These are phyloP conservation scores for Mitragyna speciosa DNA, from an alignment of 257 asterid genomes.

Conservation along the genomic window DNA sequence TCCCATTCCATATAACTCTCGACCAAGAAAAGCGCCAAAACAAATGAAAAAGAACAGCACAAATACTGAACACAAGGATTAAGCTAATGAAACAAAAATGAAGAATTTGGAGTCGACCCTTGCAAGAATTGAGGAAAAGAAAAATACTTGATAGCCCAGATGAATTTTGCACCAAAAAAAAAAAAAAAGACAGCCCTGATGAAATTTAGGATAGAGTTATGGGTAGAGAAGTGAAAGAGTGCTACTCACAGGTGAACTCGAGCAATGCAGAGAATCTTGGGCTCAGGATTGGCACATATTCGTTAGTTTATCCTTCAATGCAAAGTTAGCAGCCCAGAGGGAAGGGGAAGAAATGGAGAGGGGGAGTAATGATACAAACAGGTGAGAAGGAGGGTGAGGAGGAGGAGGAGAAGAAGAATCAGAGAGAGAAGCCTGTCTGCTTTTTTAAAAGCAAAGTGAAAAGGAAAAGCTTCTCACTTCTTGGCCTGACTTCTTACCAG, in stretches of 20 bases:
- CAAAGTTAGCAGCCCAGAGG: conserved; percentile 16
- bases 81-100: not conserved
- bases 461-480: conserved; percentile 50
- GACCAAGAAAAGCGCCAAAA: conserved; percentile 18
- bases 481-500: conserved; percentile 30
- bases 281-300: conserved; percentile 28
- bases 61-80: not conserved
- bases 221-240: not conserved
- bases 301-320: conserved; percentile 29
- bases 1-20: conserved; percentile 16
- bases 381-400: conserved; percentile 17
- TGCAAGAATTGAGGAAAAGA: not conserved
- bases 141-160: conserved; percentile 7
- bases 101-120: not conserved
- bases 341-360: conserved; percentile 21
- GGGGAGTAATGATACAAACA: conserved; percentile 15
- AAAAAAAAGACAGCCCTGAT: not conserved
- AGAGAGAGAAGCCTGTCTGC: conserved; percentile 45
- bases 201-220: not conserved
- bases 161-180: not conserved
- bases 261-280: conserved; percentile 27
- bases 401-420: conserved; percentile 35
- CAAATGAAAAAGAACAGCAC: not conserved
- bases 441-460: conserved; percentile 63
- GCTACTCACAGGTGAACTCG: conserved; percentile 12